phyloP scores from a whole-genome alignment of 176 grass and related monocot species.

The Thalia dealbata region DNA sequence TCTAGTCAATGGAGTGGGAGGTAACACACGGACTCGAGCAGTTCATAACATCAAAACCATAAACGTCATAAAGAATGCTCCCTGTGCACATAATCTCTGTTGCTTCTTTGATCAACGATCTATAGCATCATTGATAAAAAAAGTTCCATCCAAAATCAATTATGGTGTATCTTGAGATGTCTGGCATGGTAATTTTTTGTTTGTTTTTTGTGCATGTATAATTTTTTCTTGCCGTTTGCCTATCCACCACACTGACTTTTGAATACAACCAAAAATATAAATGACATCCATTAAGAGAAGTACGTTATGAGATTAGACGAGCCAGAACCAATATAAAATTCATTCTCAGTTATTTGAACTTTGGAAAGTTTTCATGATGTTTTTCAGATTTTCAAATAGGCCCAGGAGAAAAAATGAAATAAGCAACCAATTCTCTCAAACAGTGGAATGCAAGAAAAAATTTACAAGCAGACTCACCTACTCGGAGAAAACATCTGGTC shows the following conservation, averaged over 20 bases:
- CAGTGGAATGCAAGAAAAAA: not conserved
- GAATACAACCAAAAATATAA: not conserved
- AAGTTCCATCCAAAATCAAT: not conserved
- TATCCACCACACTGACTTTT: not conserved
- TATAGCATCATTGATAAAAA: not conserved
- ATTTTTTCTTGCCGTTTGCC: not conserved
- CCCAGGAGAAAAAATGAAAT: not conserved
- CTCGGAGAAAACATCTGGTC: not conserved
- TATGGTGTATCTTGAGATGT: not conserved
- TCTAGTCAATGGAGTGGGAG: not conserved
- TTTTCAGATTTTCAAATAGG: not conserved
- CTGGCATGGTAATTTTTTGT: not conserved
- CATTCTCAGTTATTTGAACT: not conserved
- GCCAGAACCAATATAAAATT: not conserved
- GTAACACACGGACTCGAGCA: not conserved
- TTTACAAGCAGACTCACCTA: slow-evolving; percentile 4
- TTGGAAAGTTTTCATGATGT: not conserved
- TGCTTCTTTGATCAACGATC: not conserved
- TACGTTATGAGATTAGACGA: not conserved
- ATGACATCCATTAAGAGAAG: not conserved
- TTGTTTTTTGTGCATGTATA: not conserved
- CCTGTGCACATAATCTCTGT: not conserved
- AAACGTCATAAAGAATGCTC: not conserved
- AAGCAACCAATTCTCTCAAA: not conserved
- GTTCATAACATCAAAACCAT: not conserved